These are phyloP conservation scores for Blepharisma stoltei DNA, from an alignment of 73 alveolate genomes.

Conservation along the genomic window DNA sequence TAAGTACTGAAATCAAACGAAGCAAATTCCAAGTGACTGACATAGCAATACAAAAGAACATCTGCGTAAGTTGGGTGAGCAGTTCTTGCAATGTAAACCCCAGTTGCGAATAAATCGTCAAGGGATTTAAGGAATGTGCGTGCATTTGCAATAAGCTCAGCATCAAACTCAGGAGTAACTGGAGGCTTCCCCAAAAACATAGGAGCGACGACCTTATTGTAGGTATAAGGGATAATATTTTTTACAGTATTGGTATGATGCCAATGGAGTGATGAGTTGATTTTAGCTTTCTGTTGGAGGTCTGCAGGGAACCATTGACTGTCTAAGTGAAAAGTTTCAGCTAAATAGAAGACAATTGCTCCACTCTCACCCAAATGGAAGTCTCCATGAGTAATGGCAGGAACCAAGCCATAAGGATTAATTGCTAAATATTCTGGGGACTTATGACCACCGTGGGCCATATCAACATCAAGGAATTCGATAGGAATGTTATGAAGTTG, in stretches of 20 bases:
- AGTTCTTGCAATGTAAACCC: constrained; percentile 12
- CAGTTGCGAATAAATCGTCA: not conserved
- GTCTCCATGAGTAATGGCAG: not conserved
- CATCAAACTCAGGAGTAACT: too few species aligned
- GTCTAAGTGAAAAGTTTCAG: not conserved
- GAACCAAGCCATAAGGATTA: not conserved
- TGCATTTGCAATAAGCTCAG: not conserved
- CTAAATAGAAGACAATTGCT: not conserved
- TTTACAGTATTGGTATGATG: not conserved
- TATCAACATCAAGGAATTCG: not conserved
- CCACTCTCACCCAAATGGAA: not conserved
- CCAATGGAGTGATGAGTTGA: not conserved
- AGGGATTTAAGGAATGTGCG: not conserved
- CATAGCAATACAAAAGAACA: not conserved
- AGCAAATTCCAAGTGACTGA: too few species aligned
- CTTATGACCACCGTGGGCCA: not conserved
- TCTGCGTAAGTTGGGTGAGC: not conserved
- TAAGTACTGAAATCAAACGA: too few species aligned
- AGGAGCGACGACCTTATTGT: too few species aligned
- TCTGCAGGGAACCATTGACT: not conserved
- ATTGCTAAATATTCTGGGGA: not conserved
- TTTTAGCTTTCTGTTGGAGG: not conserved
- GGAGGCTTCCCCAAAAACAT: too few species aligned
- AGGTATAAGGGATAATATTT: too few species aligned
- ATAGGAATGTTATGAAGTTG: not conserved